A percentile compares a stretch with the other conserved stretches of the same genome.
phyloP scores from a whole-genome alignment of 2,329 filamentous ascomycete species.

The Pyricularia pennisetigena region DNA sequence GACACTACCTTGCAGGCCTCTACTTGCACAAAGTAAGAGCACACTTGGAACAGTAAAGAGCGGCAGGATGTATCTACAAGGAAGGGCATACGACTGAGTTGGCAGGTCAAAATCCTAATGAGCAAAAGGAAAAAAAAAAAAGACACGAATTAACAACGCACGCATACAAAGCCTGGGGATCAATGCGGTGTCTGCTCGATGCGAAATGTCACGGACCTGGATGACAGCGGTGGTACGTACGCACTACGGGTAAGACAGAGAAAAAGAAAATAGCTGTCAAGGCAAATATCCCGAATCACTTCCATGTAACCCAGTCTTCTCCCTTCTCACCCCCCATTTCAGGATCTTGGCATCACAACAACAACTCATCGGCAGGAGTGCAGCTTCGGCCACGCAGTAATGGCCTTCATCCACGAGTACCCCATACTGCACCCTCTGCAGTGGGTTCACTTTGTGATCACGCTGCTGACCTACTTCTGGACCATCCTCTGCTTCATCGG shows the following conservation, averaged over 20 bases:
- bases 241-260: background rate
- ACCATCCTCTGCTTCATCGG: constrained; percentile 12
- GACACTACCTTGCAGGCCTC: too few species aligned
- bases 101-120: too few species aligned
- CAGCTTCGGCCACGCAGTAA: background rate
- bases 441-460: constrained; percentile 8
- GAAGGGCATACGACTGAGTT: too few species aligned
- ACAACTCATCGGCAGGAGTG: background rate
- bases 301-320: background rate
- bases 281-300: background rate
- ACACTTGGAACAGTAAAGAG: too few species aligned
- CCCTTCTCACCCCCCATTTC: background rate
- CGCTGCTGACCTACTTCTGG: constrained; percentile 7
- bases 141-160: background rate
- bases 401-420: background rate
- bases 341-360: background rate
- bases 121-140: background rate
- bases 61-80: too few species aligned
- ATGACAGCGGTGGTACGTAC: background rate
- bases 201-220: background rate
- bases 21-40: too few species aligned
- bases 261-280: background rate
- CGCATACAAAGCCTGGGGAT: background rate
- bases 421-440: background rate
- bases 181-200: background rate